phyloP scores from a whole-genome alignment of 2,329 filamentous ascomycete genomes.

The Aspergillus sp. region DNA sequence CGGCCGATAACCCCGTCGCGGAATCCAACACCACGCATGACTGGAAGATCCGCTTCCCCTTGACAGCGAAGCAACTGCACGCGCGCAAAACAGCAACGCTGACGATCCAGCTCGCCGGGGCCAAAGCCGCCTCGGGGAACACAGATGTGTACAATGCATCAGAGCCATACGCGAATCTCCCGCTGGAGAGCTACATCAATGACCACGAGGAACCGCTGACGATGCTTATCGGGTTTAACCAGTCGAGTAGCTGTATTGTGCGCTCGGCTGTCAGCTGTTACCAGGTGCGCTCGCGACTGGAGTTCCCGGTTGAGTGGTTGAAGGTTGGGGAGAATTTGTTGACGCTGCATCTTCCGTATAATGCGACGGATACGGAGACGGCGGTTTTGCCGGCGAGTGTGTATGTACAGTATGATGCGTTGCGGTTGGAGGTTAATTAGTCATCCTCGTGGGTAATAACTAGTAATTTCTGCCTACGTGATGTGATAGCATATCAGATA shows the following conservation, averaged over 20 bases:
- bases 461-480: background rate
- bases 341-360: constrained; percentile 58
- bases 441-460: too few species aligned
- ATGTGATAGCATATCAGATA: too few species aligned
- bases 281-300: constrained; percentile 60
- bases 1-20: constrained; percentile 42
- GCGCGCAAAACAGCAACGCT: constrained; percentile 54
- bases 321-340: constrained; percentile 56
- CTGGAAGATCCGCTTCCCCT: constrained; percentile 59
- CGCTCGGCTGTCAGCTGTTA: constrained; percentile 63
- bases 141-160: constrained; percentile 58
- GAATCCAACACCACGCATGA: constrained; percentile 48
- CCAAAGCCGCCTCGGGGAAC: constrained; percentile 63
- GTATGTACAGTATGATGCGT: constrained; percentile 66
- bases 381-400: constrained; percentile 55
- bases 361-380: constrained; percentile 59
- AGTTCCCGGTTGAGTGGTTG: constrained; percentile 52
- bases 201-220: constrained; percentile 33
- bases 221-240: constrained; percentile 47
- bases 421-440: constrained; percentile 55
- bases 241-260: constrained; percentile 61
- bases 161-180: constrained; percentile 55
- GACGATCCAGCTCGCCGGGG: constrained; percentile 63
- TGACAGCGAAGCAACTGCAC: constrained; percentile 44
- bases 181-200: constrained; percentile 52